These are phyloP conservation scores for Hagleromyces aurorensis DNA, from an alignment of 805 yeast genomes.

Conservation along the genomic window DNA sequence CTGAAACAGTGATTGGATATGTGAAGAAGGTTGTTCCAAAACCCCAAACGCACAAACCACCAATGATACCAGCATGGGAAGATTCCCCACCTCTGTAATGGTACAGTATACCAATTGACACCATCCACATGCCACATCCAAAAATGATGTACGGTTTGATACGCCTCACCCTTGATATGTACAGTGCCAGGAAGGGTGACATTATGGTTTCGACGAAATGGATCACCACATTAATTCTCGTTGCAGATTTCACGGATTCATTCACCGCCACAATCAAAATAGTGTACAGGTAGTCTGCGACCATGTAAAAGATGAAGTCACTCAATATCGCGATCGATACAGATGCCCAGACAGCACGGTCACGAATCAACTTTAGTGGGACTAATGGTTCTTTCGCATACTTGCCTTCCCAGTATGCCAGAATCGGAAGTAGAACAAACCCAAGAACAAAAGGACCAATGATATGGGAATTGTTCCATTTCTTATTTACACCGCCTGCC, in stretches of 20 bases:
- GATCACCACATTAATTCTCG: slow-evolving; percentile 52
- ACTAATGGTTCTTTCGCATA: slow-evolving; percentile 54
- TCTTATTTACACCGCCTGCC: slow-evolving; percentile 52
- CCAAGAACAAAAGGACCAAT: slow-evolving; percentile 70
- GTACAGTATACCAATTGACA: slow-evolving; percentile 52
- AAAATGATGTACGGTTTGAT: slow-evolving; percentile 52
- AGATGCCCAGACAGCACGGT: slow-evolving; percentile 73
- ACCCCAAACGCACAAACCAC: slow-evolving; percentile 56
- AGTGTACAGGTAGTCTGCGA: slow-evolving; percentile 59
- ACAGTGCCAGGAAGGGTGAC: slow-evolving; percentile 50
- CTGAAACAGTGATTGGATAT: slow-evolving; percentile 56
- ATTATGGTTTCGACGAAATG: slow-evolving; percentile 58
- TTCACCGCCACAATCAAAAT: slow-evolving; percentile 57
- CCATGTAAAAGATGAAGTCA: slow-evolving; percentile 60
- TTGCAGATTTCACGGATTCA: slow-evolving; percentile 52
- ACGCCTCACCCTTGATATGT: slow-evolving; percentile 41
- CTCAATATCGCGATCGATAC: slow-evolving; percentile 48
- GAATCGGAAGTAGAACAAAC: slow-evolving; percentile 47
- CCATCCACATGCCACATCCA: slow-evolving; percentile 53
- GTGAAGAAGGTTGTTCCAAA: slow-evolving; percentile 70
- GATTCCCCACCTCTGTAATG: slow-evolving; percentile 44
- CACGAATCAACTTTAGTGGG: slow-evolving; percentile 51
- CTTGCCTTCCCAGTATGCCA: slow-evolving; percentile 50
- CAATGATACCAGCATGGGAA: slow-evolving; percentile 52
- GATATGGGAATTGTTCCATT: slow-evolving; percentile 54